A percentile compares a stretch with the other conserved stretches of the same genome.
These are phyloP conservation scores for Hymenoscyphus scutula DNA, from an alignment of 2,329 filamentous ascomycete species.

Conservation along the genomic window DNA sequence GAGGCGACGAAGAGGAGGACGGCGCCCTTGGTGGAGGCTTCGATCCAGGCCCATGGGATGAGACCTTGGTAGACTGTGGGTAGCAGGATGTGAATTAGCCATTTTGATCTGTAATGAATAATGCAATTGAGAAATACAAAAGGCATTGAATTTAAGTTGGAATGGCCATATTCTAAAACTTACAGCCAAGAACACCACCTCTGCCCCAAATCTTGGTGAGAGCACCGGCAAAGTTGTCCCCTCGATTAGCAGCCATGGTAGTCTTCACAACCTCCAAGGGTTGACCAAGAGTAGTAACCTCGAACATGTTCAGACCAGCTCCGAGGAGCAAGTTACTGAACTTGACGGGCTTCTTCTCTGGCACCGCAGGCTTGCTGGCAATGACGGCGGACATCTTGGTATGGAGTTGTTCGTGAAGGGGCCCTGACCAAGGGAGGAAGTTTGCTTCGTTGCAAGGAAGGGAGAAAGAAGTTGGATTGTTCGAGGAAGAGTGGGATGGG, in stretches of 20 bases:
- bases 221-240: constrained; percentile 79
- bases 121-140: neutral
- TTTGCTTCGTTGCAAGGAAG: constrained; percentile 74
- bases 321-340: constrained; percentile 89
- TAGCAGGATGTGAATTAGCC: neutral
- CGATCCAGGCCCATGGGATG: constrained; percentile 99
- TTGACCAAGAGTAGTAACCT: constrained; percentile 62
- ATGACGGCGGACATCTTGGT: constrained; percentile 61
- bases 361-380: constrained; percentile 51
- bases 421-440: constrained; percentile 98
- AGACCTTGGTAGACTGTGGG: constrained; percentile 93
- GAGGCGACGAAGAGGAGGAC: constrained; percentile 98
- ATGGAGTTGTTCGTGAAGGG: constrained; percentile 55
- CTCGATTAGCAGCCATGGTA: constrained; percentile 96
- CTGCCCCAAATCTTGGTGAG: constrained; percentile 88
- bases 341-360: constrained; percentile 99
- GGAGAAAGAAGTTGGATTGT: neutral
- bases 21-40: constrained; percentile 98
- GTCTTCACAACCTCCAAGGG: constrained; percentile 99
- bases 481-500: constrained; percentile 7
- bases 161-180: constrained; percentile 43
- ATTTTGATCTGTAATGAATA: neutral
- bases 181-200: constrained; percentile 92
- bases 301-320: constrained; percentile 38
- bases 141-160: no score